Base-by-base conservation (phyloP, 306 rosid genomes). In the Cicer arietinum region DNA sequence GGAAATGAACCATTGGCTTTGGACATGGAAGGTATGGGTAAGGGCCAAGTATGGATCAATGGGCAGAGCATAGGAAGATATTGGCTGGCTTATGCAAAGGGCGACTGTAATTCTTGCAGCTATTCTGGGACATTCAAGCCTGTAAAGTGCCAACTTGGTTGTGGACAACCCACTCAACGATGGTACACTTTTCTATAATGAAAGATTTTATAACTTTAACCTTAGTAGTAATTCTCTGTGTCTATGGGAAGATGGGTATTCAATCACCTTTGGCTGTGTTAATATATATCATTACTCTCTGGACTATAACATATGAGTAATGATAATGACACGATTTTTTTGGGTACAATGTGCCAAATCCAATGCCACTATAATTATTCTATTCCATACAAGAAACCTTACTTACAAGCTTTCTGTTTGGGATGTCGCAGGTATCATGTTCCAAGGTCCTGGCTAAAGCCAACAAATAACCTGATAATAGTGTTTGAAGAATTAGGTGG, bases 1-100 rank as follows among this genome's bases (percentile, higher is more conserved):
- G 97, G 98, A 62, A 81, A 82, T 0, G 92, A 89, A 77, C 93
- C 97, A 16, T 53, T 95, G 86, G 99, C 90, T 48, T 83, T 95
- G 85, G 96, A 95, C 92, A 47, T 95, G 79, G 78, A 75, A 64
- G 92, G 93, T 58, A 95, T 95, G 96, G 99, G 97, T 44, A 95
- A 92, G 81, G 99, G 99, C 57, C 99, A 95, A 88, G 99, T 86
- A 37, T 94, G 99, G 99, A 88, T 95, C 84, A 94, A 92, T 18
- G 97, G 99, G 12, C 91, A 89, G 62, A 94, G 98, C 84, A 92
- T 94, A 57, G 99, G 99, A 77, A 88, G 99, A 84, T 94, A 92
- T 84, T 94, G 99, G 97, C 85, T 84, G 89, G 80, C 88, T 77
- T 92, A 84, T 79, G 99, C 97, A 60, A 85, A 85, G 10, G 97